Conservation (phyloP, 2,329 filamentous ascomycete genomes). For the Alternaria arbusti region DNA sequence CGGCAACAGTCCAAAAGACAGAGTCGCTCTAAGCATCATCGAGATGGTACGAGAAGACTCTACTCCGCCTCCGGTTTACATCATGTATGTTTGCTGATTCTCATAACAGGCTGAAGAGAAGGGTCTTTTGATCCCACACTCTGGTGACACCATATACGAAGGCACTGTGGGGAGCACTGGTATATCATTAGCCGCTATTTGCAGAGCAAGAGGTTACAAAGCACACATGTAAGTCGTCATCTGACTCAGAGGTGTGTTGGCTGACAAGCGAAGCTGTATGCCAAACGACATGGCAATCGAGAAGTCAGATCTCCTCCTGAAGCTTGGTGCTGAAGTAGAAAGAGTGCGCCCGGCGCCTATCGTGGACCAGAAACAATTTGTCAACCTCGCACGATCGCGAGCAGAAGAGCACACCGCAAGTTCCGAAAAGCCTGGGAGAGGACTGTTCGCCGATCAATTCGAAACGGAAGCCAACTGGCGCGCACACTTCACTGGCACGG, state of each 20-base stretch:
- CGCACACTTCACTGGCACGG: conserved; percentile 82
- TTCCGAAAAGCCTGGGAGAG: conserved; percentile 67
- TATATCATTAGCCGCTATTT: conserved; percentile 89
- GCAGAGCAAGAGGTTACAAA: conserved; percentile 84
- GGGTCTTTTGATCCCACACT: conserved; percentile 76
- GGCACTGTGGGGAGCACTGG: conserved; percentile 96
- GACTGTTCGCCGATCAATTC: conserved; percentile 97
- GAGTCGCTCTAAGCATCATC: conserved; percentile 92
- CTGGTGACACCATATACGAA: conserved; percentile 95
- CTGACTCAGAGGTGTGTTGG: background rate
- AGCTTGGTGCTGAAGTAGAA: conserved; percentile 91
- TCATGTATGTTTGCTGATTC: conserved; percentile 8
- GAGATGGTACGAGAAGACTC: conserved; percentile 54
- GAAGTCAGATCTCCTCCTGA: conserved; percentile 86
- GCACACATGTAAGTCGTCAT: conserved; percentile 74
- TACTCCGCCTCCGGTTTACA: background rate
- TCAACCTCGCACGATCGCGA: conserved; percentile 83
- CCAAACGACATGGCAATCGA: conserved; percentile 87
- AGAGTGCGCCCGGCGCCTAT: conserved; percentile 90
- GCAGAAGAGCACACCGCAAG: conserved; percentile 74
- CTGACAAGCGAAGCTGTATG: conserved; percentile 71
- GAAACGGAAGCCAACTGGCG: conserved; percentile 88
- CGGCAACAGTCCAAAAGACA: conserved; percentile 91
- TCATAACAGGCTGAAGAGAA: conserved; percentile 71
- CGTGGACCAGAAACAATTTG: conserved; percentile 90